Base-by-base conservation (phyloP, 441 rosid species). In the Gossypium gossypioides region DNA sequence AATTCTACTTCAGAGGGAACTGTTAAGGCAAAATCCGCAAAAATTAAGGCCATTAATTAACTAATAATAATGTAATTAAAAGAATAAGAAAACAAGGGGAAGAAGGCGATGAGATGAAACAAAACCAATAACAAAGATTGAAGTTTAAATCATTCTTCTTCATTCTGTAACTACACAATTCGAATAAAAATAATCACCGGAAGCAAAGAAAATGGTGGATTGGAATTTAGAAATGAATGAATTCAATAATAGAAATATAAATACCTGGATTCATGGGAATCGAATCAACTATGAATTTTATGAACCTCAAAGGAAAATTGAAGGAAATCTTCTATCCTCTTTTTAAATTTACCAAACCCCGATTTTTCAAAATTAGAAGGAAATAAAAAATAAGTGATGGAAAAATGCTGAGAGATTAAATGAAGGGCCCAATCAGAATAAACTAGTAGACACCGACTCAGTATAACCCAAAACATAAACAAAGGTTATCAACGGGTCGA, bases 1-100 rank as follows among this genome's bases (percentile, higher is more conserved):
- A 94, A 82, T 78, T 93, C 97, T 5, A 93, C 92, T 82, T 91
- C 96, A 19, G 88, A 83, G 3, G 91, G 93, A 79, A 87, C 84
- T 60, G 80, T 79, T 69, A 81, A 74, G 2, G 84, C 84, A 71
- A 81, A 85, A 79, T 84, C 86, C 84, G 82, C 69, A 52, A 56
- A 42, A 56, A 42, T 52, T 15, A 8, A 57, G 13, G n/a, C 22
- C 9, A 34, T 32, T 32, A 32, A 50, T 10, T 19, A 27, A 48
- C n/a, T 21, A 56, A 32, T 6, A 42, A 42, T 13, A 55, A 55
- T n/a, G 3, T 2, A 55, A 50, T 8, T 27, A 58, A 32, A 21
- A 48, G 52, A 21, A 8, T 24, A 24, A 37, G 2, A 15, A 46
- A 25, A 48, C 10, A 10, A 18, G 12, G 16, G 25, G 6, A 63